Conservation (phyloP, 768 basidiomycete genomes). For the Piloderma croceum region DNA sequence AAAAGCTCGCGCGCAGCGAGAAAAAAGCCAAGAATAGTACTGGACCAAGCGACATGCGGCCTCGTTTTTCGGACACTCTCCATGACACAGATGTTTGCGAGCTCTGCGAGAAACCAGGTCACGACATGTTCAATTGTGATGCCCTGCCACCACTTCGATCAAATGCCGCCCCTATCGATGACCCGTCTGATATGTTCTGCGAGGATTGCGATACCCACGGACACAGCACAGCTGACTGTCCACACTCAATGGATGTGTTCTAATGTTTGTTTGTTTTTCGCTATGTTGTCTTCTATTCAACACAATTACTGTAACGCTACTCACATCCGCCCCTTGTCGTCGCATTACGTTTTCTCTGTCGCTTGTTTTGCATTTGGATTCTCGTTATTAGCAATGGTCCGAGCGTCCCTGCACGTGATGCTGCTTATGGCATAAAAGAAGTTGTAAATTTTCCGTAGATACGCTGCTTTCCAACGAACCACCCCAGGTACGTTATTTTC, state of each 20-base stretch:
- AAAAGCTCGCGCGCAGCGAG: slow-evolving; percentile 61
- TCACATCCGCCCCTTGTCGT: too few relatives aligned
- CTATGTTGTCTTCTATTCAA: too few relatives aligned
- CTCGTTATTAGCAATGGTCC: too few relatives aligned
- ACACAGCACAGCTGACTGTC: slow-evolving; percentile 72
- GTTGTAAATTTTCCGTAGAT: too few relatives aligned
- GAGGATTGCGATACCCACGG: slow-evolving; percentile 82
- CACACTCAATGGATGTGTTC: slow-evolving; percentile 84
- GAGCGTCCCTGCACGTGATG: too few relatives aligned
- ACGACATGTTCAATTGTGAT: slow-evolving; percentile 82
- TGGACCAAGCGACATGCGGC: slow-evolving; percentile 32
- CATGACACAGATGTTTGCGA: slow-evolving; percentile 59
- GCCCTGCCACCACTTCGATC: slow-evolving; percentile 68
- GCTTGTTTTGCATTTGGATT: too few relatives aligned
- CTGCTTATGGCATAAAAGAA: too few relatives aligned
- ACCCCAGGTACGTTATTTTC: too few relatives aligned
- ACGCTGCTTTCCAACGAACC: too few relatives aligned
- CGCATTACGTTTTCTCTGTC: too few relatives aligned
- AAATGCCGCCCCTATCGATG: slow-evolving; percentile 22
- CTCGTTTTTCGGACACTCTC: slow-evolving; percentile 23
- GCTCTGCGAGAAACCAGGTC: slow-evolving; percentile 79
- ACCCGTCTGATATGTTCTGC: slow-evolving; percentile 49
- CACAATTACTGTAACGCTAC: too few relatives aligned
- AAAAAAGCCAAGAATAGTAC: slow-evolving; percentile 47
- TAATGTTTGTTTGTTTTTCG: slow-evolving; percentile 32